Evolutionary conservation across 345 rosid species (phyloP).

Genomic region (Mercurialis annua): DNA sequence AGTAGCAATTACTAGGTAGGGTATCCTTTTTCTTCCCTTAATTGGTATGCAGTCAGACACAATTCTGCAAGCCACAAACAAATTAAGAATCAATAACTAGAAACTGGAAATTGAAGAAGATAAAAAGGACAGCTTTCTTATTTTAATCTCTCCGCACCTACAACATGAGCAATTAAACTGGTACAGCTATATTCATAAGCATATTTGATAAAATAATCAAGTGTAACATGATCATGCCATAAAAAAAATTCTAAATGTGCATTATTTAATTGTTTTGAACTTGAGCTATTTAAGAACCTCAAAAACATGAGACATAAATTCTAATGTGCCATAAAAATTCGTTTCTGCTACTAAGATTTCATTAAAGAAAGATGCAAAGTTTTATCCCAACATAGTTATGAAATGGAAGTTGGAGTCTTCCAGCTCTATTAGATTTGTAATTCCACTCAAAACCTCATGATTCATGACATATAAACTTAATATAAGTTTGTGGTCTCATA

Average conservation of each 20-base stretch:
- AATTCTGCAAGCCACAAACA: conserved; percentile 48
- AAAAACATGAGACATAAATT: not conserved
- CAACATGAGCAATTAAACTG: not conserved
- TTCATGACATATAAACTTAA: not conserved
- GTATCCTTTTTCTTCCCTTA: conserved; percentile 76
- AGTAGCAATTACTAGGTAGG: conserved; percentile 75
- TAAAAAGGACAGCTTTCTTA: conserved; percentile 1
- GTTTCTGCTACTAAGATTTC: not conserved
- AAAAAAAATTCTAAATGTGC: too few species aligned
- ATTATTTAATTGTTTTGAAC: not conserved
- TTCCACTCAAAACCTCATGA: not conserved
- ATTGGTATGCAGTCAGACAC: conserved; percentile 91
- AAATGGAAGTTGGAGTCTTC: not conserved
- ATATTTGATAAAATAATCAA: not conserved
- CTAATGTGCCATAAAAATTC: too few species aligned
- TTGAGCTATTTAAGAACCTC: not conserved
- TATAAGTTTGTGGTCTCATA: not conserved
- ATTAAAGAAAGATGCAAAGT: not conserved
- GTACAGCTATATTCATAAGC: too few species aligned
- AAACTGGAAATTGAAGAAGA: not conserved
- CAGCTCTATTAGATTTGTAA: not conserved
- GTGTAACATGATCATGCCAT: not conserved
- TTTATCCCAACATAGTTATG: not conserved
- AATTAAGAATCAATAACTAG: conserved; percentile 6
- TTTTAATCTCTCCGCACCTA: not conserved